phyloP scores from a whole-genome alignment of 768 basidiomycete species.

The Russula dissimulans region DNA sequence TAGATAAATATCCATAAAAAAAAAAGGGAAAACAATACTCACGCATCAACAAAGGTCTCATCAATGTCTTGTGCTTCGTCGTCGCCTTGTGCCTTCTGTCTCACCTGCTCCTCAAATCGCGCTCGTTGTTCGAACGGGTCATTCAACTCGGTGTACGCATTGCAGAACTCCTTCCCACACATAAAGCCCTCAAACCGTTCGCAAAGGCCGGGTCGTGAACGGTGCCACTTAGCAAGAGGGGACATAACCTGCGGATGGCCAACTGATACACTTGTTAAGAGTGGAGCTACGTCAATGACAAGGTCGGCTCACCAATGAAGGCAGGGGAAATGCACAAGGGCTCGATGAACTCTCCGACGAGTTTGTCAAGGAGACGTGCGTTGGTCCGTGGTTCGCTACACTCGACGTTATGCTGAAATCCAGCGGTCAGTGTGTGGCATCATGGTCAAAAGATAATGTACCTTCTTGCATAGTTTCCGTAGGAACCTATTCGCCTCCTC shows the following conservation, averaged over 20 bases:
- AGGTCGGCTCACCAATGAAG: constrained; percentile 65
- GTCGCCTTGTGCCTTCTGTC: constrained; percentile 94
- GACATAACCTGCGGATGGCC: constrained; percentile 99
- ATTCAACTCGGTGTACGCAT: constrained; percentile 99
- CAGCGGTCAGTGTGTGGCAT: not conserved
- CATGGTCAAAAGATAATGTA: constrained; percentile 24
- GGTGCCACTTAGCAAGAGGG: constrained; percentile 96
- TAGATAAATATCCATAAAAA: not conserved
- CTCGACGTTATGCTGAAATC: constrained; percentile 79
- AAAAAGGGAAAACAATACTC: constrained; percentile 28
- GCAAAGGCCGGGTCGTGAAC: constrained; percentile 92
- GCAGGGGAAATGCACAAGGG: constrained; percentile 92
- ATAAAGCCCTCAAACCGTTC: constrained; percentile 99
- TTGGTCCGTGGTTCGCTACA: constrained; percentile 95
- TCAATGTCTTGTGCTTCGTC: constrained; percentile 98
- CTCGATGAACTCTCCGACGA: constrained; percentile 97
- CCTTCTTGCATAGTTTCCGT: constrained; percentile 76
- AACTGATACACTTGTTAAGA: constrained; percentile 36
- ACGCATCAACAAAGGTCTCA: constrained; percentile 94
- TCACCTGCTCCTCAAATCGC: constrained; percentile 89
- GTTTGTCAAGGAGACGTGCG: constrained; percentile 93
- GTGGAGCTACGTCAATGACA: not conserved
- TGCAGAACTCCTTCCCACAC: constrained; percentile 97
- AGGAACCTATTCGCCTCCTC: constrained; percentile 84
- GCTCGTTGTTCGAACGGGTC: constrained; percentile 95